Evolutionary conservation across 768 basidiomycete species (phyloP), one percentile per base, ranked within the genome.

Genomic region (Suillus subluteus): DNA sequence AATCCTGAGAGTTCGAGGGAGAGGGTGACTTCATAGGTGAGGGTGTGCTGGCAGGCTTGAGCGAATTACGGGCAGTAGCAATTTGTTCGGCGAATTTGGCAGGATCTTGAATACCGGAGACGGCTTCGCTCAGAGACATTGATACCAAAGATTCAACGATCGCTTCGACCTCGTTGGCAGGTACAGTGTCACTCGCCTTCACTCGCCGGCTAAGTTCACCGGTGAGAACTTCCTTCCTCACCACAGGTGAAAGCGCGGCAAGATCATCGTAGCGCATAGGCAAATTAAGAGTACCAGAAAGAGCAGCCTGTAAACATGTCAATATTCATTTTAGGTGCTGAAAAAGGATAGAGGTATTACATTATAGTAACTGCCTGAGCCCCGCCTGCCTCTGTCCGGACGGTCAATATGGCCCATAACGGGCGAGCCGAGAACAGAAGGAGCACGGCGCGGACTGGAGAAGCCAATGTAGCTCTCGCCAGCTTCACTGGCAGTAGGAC

Each of bases 251-350:
- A 50, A 96, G 80, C 0, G 88, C 84, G 0, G 92, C 84, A 7
- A 95, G 84, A 65, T 95, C 92, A 69, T 95, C 94, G 67, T 94
- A 94, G n/a, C 87, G 89, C 88, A 94, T 91, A 0, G 94, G 90
- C 21, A 95, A 75, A 73, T 90, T 92, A 46, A 94, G 82, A 0
- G 88, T 93, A 18, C 93, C 94, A 6, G 88, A 80, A 6, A 95
- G 83, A 4, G 94, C 94, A 67, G 94, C 94, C 93, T 95, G 65
- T 2, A 41, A 40, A 54, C 30, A 18, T 12, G 65, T 67, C 40
- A 73, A 69, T 30, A 43, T 9, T 13, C 32, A 66, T 8, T n/a
- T 46, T 62, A 26, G 16, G 46, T 62, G 38, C 52, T 65, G 62
- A 50, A n/a, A 62, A 40, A 40, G 23, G 46, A 38, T 58, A 44